phyloP scores from a whole-genome alignment of 2,329 filamentous ascomycete species.

The Amauroascus niger region DNA sequence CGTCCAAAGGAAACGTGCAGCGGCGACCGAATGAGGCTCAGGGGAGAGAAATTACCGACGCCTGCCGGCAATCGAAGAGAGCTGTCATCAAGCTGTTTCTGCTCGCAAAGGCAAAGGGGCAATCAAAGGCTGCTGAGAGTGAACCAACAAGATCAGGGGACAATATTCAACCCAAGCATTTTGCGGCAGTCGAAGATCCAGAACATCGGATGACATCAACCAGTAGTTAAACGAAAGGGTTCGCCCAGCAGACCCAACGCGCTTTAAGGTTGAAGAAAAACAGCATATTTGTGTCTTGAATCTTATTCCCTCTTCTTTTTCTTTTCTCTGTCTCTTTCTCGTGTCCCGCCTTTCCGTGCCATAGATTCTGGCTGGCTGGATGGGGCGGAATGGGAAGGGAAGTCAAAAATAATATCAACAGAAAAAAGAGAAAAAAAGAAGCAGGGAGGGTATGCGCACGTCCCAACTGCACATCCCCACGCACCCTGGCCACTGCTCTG shows the following conservation, averaged over 20 bases:
- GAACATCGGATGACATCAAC: not conserved
- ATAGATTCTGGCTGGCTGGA: not conserved
- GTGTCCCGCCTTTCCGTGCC: not conserved
- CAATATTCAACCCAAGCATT: not conserved
- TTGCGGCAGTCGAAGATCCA: not conserved
- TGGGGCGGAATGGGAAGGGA: no score
- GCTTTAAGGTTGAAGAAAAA: no score
- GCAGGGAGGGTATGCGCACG: no score
- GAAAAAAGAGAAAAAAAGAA: no score
- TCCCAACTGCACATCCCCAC: not conserved
- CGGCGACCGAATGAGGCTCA: not conserved
- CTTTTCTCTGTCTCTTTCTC: no score
- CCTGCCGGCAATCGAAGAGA: not conserved
- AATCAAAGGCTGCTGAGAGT: not conserved
- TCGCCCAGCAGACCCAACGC: no score
- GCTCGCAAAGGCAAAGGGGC: no score
- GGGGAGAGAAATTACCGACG: not conserved
- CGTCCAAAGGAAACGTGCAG: not conserved
- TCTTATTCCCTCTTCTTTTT: no score
- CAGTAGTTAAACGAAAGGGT: not conserved
- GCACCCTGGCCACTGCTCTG: not conserved
- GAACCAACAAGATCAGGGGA: not conserved
- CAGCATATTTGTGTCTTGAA: no score
- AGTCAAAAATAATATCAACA: no score
- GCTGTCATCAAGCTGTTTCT: not conserved